These are phyloP conservation scores for Setaria italica DNA, from an alignment of 202 grass and related monocot genomes.

Conservation along the genomic window DNA sequence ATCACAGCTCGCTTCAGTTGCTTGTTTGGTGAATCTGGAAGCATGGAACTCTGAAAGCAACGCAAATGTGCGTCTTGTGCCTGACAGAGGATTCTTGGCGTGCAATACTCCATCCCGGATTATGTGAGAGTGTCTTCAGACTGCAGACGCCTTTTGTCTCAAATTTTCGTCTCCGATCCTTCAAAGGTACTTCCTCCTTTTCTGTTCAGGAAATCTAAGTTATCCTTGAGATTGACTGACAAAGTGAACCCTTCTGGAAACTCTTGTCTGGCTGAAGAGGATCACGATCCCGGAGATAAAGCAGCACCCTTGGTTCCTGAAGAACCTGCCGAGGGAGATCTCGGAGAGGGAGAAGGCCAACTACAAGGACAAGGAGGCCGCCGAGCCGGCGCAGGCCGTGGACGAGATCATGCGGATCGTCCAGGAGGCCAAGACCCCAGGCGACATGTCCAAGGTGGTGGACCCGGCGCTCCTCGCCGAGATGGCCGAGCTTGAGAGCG, in stretches of 20 bases:
- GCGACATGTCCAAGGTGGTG: constrained; percentile 47
- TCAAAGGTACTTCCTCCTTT: constrained; percentile 63
- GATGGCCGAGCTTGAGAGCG: constrained; percentile 64
- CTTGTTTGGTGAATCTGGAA: constrained; percentile 21
- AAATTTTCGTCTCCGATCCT: constrained; percentile 89
- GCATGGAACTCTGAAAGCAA: background rate
- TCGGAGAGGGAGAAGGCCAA: constrained; percentile 66
- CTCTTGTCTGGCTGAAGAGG: constrained; percentile 52
- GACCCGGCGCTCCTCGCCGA: constrained; percentile 50
- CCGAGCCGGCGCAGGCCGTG: constrained; percentile 46
- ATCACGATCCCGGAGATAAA: constrained; percentile 95
- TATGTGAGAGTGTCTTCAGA: constrained; percentile 81
- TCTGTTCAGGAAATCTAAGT: background rate
- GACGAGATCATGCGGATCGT: constrained; percentile 93
- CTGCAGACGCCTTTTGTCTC: constrained; percentile 82
- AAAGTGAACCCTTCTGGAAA: background rate
- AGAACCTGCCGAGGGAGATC: constrained; percentile 81
- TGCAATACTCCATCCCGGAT: constrained; percentile 85
- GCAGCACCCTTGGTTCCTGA: constrained; percentile 81
- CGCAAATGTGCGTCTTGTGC: background rate
- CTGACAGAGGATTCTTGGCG: constrained; percentile 82
- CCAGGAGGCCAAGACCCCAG: constrained; percentile 68
- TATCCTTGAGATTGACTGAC: background rate
- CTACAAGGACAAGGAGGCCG: constrained; percentile 47
- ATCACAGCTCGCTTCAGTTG: constrained; percentile 12